Conservation (phyloP, 2,329 filamentous ascomycete genomes). For the Exophiala xenobiotica region DNA sequence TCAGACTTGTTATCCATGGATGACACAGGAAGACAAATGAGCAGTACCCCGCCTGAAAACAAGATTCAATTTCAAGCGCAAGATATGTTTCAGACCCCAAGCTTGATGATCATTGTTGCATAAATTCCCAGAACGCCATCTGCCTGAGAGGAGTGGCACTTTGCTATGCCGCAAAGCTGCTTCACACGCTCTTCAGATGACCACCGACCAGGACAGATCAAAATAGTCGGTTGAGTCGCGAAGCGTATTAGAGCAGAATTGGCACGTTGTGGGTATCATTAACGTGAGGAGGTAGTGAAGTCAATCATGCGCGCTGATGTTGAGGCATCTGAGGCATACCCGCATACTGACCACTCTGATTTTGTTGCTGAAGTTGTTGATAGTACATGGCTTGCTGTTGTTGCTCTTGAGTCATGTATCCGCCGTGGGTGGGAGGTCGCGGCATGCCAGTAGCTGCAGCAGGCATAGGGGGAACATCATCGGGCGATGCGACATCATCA, state of each 20-base stretch:
- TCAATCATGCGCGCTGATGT: constrained; percentile 62
- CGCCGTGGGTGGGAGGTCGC: constrained; percentile 59
- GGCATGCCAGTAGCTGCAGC: constrained; percentile 67
- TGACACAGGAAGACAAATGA: not conserved
- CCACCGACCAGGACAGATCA: too few relatives aligned
- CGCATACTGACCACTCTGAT: constrained; percentile 66
- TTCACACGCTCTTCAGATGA: not conserved
- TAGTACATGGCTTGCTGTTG: constrained; percentile 80
- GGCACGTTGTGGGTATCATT: constrained; percentile 21
- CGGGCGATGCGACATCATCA: constrained; percentile 82
- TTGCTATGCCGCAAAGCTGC: not conserved
- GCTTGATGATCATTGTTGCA: constrained; percentile 7
- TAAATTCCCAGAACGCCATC: constrained; percentile 14
- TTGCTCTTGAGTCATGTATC: constrained; percentile 65
- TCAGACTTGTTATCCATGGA: not conserved
- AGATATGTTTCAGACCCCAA: constrained; percentile 8
- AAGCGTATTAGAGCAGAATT: constrained; percentile 5
- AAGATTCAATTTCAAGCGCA: constrained; percentile 9
- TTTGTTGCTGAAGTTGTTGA: constrained; percentile 74
- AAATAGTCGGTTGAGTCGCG: constrained; percentile 3
- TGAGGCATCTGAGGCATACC: constrained; percentile 79
- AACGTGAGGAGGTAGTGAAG: not conserved
- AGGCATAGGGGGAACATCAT: constrained; percentile 80
- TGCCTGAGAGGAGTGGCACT: constrained; percentile 3
- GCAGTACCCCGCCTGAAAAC: not conserved